A percentile compares a stretch with the other conserved stretches of the same genome.
These are phyloP conservation scores for Candida pini DNA, from an alignment of 805 yeast genomes.

Conservation along the genomic window DNA sequence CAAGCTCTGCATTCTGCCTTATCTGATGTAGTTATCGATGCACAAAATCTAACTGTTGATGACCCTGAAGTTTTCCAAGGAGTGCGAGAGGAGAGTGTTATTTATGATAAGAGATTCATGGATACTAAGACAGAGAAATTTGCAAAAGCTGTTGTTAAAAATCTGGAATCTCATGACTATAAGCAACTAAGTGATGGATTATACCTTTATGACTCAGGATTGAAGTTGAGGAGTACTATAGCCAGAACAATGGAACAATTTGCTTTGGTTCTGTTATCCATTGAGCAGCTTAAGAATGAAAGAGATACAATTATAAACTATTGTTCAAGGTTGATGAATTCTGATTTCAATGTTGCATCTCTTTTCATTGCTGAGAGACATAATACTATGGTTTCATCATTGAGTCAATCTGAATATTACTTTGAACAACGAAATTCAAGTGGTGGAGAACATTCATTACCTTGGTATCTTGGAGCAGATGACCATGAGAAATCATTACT, in stretches of 20 bases:
- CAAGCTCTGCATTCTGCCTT: constrained; percentile 64
- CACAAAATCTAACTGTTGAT: constrained; percentile 62
- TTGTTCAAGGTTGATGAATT: constrained; percentile 74
- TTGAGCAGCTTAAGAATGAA: constrained; percentile 61
- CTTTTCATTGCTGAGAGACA: constrained; percentile 43
- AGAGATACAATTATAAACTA: constrained; percentile 65
- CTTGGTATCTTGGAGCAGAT: constrained; percentile 72
- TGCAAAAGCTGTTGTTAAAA: constrained; percentile 40
- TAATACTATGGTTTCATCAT: constrained; percentile 27
- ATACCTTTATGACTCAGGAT: constrained; percentile 21
- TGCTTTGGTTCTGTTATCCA: constrained; percentile 33
- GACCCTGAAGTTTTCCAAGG: constrained; percentile 74
- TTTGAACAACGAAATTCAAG: constrained; percentile 33
- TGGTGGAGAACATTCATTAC: constrained; percentile 38
- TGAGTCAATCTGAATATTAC: constrained; percentile 23
- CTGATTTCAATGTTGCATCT: constrained; percentile 55
- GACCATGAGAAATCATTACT: constrained; percentile 42
- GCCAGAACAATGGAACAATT: constrained; percentile 31
- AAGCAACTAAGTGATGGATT: constrained; percentile 31
- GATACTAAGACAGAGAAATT: constrained; percentile 42
- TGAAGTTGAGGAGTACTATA: constrained; percentile 34
- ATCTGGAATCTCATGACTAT: constrained; percentile 35
- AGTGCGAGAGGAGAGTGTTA: constrained; percentile 49
- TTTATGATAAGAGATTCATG: constrained; percentile 34
- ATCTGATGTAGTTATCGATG: constrained; percentile 54